phyloP scores from a whole-genome alignment of 768 basidiomycete genomes.

The Trametes sanguinea region DNA sequence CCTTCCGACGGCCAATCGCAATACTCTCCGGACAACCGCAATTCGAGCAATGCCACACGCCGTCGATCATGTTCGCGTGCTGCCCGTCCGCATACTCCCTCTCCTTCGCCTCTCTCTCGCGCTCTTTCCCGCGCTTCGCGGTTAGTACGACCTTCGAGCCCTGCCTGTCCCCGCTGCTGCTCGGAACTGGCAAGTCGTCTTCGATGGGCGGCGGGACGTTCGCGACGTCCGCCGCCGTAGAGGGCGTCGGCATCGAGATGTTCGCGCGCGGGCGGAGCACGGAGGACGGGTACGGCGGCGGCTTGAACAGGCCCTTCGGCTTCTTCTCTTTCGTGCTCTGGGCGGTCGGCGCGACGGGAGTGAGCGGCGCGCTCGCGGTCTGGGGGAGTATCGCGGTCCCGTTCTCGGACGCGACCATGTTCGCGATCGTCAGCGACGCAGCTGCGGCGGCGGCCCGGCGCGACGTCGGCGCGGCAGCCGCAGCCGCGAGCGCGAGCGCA shows the following conservation, averaged over 20 bases:
- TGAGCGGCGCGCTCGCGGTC: slow-evolving; percentile 44
- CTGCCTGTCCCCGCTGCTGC: slow-evolving; percentile 44
- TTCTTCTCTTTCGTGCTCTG: slow-evolving; percentile 62
- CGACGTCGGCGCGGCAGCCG: slow-evolving; percentile 67
- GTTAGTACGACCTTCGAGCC: slow-evolving; percentile 46
- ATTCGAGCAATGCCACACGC: slow-evolving; percentile 94
- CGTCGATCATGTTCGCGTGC: slow-evolving; percentile 78
- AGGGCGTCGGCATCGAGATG: slow-evolving; percentile 59
- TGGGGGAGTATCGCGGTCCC: slow-evolving; percentile 57
- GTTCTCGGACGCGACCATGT: slow-evolving; percentile 92
- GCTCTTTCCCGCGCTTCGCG: slow-evolving; percentile 69
- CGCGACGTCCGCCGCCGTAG: slow-evolving; percentile 67
- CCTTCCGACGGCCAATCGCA: slow-evolving; percentile 83
- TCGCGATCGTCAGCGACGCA: slow-evolving; percentile 82
- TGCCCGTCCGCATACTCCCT: slow-evolving; percentile 82
- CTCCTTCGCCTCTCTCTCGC: slow-evolving; percentile 82
- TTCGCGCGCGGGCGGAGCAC: slow-evolving; percentile 64
- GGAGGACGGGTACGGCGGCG: slow-evolving; percentile 56
- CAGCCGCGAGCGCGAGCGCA: slow-evolving; percentile 63
- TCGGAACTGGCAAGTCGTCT: slow-evolving; percentile 53
- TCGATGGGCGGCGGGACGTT: slow-evolving; percentile 61
- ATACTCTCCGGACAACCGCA: slow-evolving; percentile 90
- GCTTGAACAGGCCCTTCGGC: slow-evolving; percentile 71
- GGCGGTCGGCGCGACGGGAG: slow-evolving; percentile 37
- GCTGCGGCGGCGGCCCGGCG: slow-evolving; percentile 86